Evolutionary conservation across 192 early-diverging fungal genomes (phyloP), one percentile per base, ranked within the genome.

Genomic region (Coemansia sp.): DNA sequence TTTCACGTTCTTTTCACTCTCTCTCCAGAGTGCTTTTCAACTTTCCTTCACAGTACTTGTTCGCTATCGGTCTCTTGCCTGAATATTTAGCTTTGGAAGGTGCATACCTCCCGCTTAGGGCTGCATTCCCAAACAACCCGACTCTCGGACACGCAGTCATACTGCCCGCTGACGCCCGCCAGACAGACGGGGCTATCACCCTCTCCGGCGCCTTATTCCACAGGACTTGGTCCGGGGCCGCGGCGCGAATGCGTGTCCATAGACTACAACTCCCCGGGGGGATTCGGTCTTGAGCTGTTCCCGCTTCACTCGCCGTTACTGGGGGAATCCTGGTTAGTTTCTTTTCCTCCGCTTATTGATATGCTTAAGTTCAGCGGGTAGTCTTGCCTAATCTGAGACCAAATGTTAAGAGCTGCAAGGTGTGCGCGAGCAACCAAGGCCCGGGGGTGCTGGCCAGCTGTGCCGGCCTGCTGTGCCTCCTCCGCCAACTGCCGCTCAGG

Each of bases 11-110:
- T 87, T 85, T 87, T 84, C 75, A 86, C 83, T 88, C 85, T 86
- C 83, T 87, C 85, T 88, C 83, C 83, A 85, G 84, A 85, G 82
- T 85, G 70, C 82, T 85, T 87, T 88, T 87, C 85, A 87, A 84
- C 87, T 87, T 88, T 88, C 86, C 83, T 81, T 89, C 84, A 86
- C 82, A 81, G 87, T 88, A 87, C 85, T 88, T 88, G 86, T 88
- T 88, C 80, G 84, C 83, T 88, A 88, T 88, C 83, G 83, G 87
- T 86, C 84, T 87, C 87, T 86, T 80, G 81, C 65, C 58, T 80
- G 82, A 73, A 81, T 88, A 88, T 87, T 88, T 86, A 88, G 85
- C 84, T 67, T 86, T 88, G 75, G 85, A 82, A 81, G 84, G 75
- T 80, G 86, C 86, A 83, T 87, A 85, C 82, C 85, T 80, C 85